A percentile compares a stretch with the other conserved stretches of the same genome.
Conservation (phyloP, 1,139 yeast species). For the Zygosaccharomyces sapae region DNA sequence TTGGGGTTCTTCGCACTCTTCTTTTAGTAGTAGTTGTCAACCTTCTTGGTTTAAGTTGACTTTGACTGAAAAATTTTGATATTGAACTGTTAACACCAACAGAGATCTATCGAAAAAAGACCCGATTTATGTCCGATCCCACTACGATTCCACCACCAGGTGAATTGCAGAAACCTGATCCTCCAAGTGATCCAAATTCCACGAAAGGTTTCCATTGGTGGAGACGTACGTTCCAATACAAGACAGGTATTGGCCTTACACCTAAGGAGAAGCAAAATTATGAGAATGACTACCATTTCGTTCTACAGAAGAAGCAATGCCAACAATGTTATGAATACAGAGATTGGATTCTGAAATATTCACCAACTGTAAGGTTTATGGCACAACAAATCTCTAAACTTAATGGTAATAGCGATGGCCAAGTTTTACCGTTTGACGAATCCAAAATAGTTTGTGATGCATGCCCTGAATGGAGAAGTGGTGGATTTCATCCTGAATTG, state of each 20-base stretch:
- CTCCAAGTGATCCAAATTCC: conserved; percentile 17
- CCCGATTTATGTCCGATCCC: conserved; percentile 8
- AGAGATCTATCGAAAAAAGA: neutral
- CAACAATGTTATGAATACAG: conserved; percentile 63
- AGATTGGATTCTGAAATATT: conserved; percentile 72
- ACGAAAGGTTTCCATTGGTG: conserved; percentile 70
- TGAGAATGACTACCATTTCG: conserved; percentile 49
- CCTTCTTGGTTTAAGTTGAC: neutral
- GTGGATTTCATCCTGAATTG: conserved; percentile 87
- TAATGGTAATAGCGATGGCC: conserved; percentile 14
- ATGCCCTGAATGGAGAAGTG: conserved; percentile 84
- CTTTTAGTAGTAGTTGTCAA: conserved; percentile 6
- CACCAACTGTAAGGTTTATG: conserved; percentile 88
- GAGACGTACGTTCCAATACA: conserved; percentile 67
- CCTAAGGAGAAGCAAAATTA: conserved; percentile 52
- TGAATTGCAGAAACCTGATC: conserved; percentile 17
- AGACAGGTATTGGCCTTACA: conserved; percentile 65
- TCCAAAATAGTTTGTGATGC: conserved; percentile 67
- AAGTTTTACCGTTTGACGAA: conserved; percentile 26
- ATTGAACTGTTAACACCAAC: neutral
- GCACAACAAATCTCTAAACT: conserved; percentile 72
- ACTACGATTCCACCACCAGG: conserved; percentile 15
- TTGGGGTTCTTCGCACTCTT: neutral
- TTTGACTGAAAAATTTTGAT: conserved; percentile 1
- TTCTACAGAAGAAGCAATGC: conserved; percentile 55